These are phyloP conservation scores for Lasiodiplodia sp. DNA, from an alignment of 2,329 filamentous ascomycete genomes.

Conservation along the genomic window DNA sequence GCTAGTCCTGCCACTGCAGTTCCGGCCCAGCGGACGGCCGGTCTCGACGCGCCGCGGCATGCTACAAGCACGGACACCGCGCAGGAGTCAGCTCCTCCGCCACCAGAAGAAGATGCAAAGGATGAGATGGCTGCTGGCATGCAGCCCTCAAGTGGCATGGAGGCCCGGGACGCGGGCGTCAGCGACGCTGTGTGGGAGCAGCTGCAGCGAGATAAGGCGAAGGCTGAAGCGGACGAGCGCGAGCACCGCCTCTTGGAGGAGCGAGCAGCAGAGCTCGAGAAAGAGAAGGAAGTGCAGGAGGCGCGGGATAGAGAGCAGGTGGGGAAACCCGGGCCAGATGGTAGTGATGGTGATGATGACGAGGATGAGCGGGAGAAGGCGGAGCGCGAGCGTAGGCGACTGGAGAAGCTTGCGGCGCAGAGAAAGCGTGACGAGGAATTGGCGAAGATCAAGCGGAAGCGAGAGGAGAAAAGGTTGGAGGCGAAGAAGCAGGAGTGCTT, in stretches of 20 bases:
- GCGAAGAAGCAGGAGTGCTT: conserved; percentile 57
- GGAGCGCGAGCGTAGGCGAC: conserved; percentile 34
- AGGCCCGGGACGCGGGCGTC: conserved; percentile 2
- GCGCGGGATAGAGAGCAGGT: background rate
- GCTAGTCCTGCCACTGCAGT: too few relatives aligned
- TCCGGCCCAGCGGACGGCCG: background rate
- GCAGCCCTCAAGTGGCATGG: background rate
- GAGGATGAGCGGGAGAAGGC: background rate
- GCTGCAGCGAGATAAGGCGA: conserved; percentile 12
- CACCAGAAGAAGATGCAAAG: conserved; percentile 4
- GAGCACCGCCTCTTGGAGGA: conserved; percentile 29
- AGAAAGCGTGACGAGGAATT: conserved; percentile 45
- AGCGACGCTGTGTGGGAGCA: conserved; percentile 24
- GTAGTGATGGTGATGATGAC: background rate
- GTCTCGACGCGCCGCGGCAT: background rate
- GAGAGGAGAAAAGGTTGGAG: conserved; percentile 46
- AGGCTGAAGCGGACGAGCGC: conserved; percentile 15
- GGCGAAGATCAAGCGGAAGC: conserved; percentile 36
- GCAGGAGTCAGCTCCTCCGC: background rate
- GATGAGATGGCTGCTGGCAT: background rate
- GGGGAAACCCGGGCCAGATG: background rate
- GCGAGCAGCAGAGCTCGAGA: conserved; percentile 30
- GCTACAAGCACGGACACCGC: background rate
- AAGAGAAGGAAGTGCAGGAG: background rate
- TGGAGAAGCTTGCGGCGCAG: conserved; percentile 36